Conservation (phyloP, 2,329 filamentous ascomycete species). For the Epichloe typhina region DNA sequence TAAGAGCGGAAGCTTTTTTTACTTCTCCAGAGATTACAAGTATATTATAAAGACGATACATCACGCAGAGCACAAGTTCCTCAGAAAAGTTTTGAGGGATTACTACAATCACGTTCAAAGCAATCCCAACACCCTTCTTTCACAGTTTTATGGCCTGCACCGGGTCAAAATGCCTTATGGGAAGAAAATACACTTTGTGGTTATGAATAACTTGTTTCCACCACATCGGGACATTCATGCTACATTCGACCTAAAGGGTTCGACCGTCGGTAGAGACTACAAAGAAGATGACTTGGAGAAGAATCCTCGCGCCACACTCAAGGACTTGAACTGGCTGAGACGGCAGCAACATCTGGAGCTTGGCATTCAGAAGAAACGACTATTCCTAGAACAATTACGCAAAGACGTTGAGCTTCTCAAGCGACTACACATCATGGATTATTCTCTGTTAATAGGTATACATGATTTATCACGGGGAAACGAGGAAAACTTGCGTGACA, state of each 20-base stretch:
- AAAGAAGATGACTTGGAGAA: constrained; percentile 74
- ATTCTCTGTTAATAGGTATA: constrained; percentile 87
- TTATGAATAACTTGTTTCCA: constrained; percentile 99
- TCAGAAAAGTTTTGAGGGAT: constrained; percentile 72
- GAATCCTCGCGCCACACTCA: constrained; percentile 86
- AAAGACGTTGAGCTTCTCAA: constrained; percentile 79
- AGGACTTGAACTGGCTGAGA: constrained; percentile 93
- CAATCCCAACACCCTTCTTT: constrained; percentile 93
- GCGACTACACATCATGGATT: constrained; percentile 93
- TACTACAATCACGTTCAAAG: constrained; percentile 88
- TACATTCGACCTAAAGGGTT: constrained; percentile 94
- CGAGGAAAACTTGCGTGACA: constrained; percentile 80
- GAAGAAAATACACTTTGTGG: constrained; percentile 96
- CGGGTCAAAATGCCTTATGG: constrained; percentile 97
- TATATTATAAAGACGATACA: constrained; percentile 99
- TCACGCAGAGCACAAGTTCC: constrained; percentile 81
- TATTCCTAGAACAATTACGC: constrained; percentile 82
- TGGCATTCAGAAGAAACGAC: constrained; percentile 72
- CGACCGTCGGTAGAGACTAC: constrained; percentile 85
- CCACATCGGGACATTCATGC: constrained; percentile 94
- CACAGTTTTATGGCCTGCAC: constrained; percentile 94
- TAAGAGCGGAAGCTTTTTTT: constrained; percentile 98
- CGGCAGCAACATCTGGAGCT: constrained; percentile 76
- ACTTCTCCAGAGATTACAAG: constrained; percentile 98
- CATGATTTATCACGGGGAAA: constrained; percentile 81